Conservation (phyloP, 176 grass and related monocot species). For the Oryza glumipatula region DNA sequence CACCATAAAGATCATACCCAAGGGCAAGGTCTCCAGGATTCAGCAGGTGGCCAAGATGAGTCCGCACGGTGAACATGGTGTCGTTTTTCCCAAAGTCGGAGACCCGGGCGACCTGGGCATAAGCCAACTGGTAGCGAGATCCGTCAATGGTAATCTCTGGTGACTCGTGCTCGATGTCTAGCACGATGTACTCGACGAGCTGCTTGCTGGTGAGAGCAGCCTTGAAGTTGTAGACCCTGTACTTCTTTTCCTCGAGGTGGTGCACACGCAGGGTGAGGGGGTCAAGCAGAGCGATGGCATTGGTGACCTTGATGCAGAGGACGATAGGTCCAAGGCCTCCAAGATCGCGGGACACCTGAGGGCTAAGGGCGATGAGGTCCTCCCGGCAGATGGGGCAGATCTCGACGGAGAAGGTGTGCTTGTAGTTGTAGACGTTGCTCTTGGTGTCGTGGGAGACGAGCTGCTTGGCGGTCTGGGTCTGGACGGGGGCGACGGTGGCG, state of each 20-base stretch:
- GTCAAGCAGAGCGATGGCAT: conserved; percentile 72
- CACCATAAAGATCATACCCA: conserved; percentile 82
- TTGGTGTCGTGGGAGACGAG: conserved; percentile 88
- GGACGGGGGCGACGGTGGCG: conserved; percentile 64
- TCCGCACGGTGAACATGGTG: conserved; percentile 70
- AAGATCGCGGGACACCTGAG: conserved; percentile 64
- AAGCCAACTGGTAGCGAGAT: conserved; percentile 68
- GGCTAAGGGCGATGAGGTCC: conserved; percentile 79
- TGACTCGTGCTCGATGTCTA: conserved; percentile 80
- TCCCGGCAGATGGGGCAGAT: conserved; percentile 94
- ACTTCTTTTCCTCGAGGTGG: conserved; percentile 86
- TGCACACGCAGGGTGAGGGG: conserved; percentile 71
- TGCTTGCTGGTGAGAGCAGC: conserved; percentile 74
- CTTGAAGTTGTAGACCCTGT: conserved; percentile 73
- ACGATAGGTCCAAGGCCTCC: conserved; percentile 85
- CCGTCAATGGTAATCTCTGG: conserved; percentile 66
- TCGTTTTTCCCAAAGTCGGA: conserved; percentile 86
- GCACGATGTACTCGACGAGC: conserved; percentile 86
- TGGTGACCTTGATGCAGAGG: conserved; percentile 79
- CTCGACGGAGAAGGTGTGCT: conserved; percentile 89
- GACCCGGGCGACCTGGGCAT: conserved; percentile 70
- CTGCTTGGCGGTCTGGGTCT: conserved; percentile 70
- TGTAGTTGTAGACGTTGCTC: conserved; percentile 83
- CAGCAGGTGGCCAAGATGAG: conserved; percentile 81
- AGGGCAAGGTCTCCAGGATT: conserved; percentile 82